Base-by-base conservation (phyloP, 306 rosid genomes). In the Clitoria ternatea region DNA sequence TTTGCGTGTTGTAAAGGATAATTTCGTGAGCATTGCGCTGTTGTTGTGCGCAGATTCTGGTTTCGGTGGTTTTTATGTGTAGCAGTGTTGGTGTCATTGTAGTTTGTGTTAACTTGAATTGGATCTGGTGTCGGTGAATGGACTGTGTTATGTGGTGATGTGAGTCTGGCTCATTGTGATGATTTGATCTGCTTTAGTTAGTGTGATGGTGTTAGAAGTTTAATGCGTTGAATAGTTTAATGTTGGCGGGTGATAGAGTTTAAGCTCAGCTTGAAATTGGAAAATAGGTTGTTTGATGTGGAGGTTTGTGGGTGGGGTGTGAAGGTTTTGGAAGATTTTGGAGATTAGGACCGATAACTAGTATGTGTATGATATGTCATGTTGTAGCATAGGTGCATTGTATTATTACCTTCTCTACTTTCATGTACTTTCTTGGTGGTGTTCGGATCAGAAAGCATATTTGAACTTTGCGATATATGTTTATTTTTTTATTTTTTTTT, bases 51-150 rank as follows among this genome's bases (percentile, higher is more conserved):
- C 20, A 48, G 64, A 27, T 19, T 39, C 2, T 54, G 63, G 63
- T 47, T 59, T 10, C 36, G 7, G 15, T 20, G 36, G 6, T 1
- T 45, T 39, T 39, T n/a, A 11, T 74, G 39, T 8, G 26, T 40
- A 11, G 33, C 11, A 61, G 10, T 74, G 37, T 74, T 13, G 59
- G 40, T n/a, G 36, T 27, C 3, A 0, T 64, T 37, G 1, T 64
- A 29, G 1, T 27, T 52, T 48, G 18, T 40, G 60, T 26, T 63
- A 12, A 15, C 53, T 62, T 70, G n/a, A 32, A 8, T 43, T 62
- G 2, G 77, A 77, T 77, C 61, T 62, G 66, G 5, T 70, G 33
- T 62, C n/a, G 39, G 53, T 40, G 81, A 36, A 20, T 5, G 37
- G 23, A 0, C 24, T 30, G 49, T 19, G 76, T 37, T 69, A 2